Conservation (phyloP, 2,329 filamentous ascomycete species). For the Orbilia blumenaviensis region DNA sequence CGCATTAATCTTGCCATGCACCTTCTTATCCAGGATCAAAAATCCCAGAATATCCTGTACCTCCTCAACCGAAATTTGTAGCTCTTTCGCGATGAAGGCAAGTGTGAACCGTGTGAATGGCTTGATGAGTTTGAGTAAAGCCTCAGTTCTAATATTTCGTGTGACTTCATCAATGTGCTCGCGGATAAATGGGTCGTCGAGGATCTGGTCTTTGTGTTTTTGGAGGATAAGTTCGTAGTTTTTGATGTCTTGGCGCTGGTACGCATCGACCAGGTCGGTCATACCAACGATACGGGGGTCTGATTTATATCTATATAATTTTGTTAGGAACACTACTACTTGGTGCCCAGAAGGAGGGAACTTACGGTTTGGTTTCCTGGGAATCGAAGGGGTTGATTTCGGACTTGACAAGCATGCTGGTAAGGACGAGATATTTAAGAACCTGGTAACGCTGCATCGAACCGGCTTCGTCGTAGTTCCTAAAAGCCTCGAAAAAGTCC, state of each 20-base stretch:
- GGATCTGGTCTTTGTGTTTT: slow-evolving; percentile 80
- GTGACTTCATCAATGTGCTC: slow-evolving; percentile 99
- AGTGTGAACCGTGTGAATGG: slow-evolving; percentile 94
- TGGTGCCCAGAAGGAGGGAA: background rate
- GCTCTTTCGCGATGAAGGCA: slow-evolving; percentile 83
- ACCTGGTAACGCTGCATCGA: slow-evolving; percentile 96
- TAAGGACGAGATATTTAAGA: slow-evolving; percentile 93
- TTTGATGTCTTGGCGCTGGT: slow-evolving; percentile 93
- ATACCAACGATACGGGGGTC: slow-evolving; percentile 95
- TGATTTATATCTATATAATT: slow-evolving; percentile 73
- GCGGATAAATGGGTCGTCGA: slow-evolving; percentile 93
- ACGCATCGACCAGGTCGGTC: slow-evolving; percentile 96
- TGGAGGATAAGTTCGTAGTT: slow-evolving; percentile 87
- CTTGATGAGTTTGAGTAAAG: slow-evolving; percentile 88
- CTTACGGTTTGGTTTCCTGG: slow-evolving; percentile 87
- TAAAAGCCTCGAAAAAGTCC: slow-evolving; percentile 98
- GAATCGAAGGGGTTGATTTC: slow-evolving; percentile 99
- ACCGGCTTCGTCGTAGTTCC: slow-evolving; percentile 97
- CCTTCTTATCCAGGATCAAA: slow-evolving; percentile 87
- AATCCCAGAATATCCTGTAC: slow-evolving; percentile 96
- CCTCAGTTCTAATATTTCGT: slow-evolving; percentile 96
- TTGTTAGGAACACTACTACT: background rate
- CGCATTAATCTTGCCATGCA: slow-evolving; percentile 89
- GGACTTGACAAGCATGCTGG: slow-evolving; percentile 98
- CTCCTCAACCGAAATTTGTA: slow-evolving; percentile 84